Evolutionary conservation across 2,329 filamentous ascomycete genomes (phyloP), one percentile per base, ranked within the genome.

Genomic region (Akanthomyces uredinophilus): DNA sequence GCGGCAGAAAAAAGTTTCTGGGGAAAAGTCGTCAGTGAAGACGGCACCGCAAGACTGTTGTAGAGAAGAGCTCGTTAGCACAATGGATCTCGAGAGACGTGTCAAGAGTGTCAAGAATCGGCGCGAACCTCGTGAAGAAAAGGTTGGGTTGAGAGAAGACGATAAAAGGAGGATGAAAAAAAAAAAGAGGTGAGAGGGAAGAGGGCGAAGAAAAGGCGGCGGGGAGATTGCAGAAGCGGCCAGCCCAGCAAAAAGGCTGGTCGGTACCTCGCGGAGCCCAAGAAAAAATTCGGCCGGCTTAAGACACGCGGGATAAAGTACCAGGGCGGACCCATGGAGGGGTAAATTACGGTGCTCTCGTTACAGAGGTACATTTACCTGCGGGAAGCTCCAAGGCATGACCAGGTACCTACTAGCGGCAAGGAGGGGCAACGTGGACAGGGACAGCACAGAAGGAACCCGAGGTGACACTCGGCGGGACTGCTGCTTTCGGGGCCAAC

Each of bases 1-100:
- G 52, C 49, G 39, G 53, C 61, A 65, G 58, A 63, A 55, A 60
- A 63, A 60, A 46, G 39, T 50, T 55, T 56, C 52, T 50, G 52
- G 13, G 44, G 24, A 8, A 55, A 51, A 41, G 44, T 50, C 60
- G 60, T 56, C 43, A 13, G 18, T 22, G 37, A 56, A 56, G 44
- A 62, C 51, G 35, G 32, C 44, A 57, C 60, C 60, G 52, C 44
- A 60, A 60, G 39, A 60, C 49, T 60, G 27, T n/a, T 18, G 46
- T 14, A 37, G 51, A 7, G 7, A 61, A 51, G 37, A 39, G 22
- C n/a, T 56, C 13, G 60, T 62, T 56, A 62, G 52, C n/a, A 51
- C 49, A 60, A 60, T 37, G 39, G 39, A n/a, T 35, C 16, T 29
- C 18, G 35, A 7, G 27, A 51, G 27, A 35, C 10, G 16, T 5